Base-by-base conservation (phyloP, 345 rosid species). In the Murraya paniculata region DNA sequence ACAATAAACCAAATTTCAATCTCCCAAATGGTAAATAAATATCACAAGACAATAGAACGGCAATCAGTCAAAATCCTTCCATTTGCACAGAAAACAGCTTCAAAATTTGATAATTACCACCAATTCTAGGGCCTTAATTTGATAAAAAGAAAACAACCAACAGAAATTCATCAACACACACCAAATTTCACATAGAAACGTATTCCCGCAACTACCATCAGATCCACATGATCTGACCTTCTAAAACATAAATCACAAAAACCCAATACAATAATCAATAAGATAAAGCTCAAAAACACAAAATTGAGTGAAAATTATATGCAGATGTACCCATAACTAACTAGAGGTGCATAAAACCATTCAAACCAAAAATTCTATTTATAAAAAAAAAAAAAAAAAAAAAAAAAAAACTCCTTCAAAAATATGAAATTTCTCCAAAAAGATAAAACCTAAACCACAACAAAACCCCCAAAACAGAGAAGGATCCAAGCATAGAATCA, bases 391-490 rank as follows among this genome's bases (percentile, higher is more conserved):
- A 45, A 45, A 11, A 13, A 11, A 41, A 31, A 31, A 31, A 31
- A 31, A 11, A 11, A 45, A 45, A 45, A 11, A 13, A 11, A 41
- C 4, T 45, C 50, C 18, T 45, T 45, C 50, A 45, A 45, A 60
- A 9, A 19, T 7, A 56, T 64, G 28, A n/a, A 27, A 16, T 18
- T 53, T 53, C 5, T 22, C 5, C 39, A 38, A 31, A 59, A 30
- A 19, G 53, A 53, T 45, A 39, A 72, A 27, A 73, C 82, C 64
- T 69, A 88, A 84, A 84, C 89, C 85, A 78, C 81, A 75, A 55
- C 56, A 82, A 88, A 82, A 84, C 79, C 85, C 85, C 85, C 76
- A 75, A 66, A 67, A 62, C 0, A 21, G 57, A 68, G 18, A 45
- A 45, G 70, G 82, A 82, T 77, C 80, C 72, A 64, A 79, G 66